These are phyloP conservation scores for Gamsiella multidivaricata DNA, from an alignment of 192 early-diverging fungal species.

Conservation along the genomic window DNA sequence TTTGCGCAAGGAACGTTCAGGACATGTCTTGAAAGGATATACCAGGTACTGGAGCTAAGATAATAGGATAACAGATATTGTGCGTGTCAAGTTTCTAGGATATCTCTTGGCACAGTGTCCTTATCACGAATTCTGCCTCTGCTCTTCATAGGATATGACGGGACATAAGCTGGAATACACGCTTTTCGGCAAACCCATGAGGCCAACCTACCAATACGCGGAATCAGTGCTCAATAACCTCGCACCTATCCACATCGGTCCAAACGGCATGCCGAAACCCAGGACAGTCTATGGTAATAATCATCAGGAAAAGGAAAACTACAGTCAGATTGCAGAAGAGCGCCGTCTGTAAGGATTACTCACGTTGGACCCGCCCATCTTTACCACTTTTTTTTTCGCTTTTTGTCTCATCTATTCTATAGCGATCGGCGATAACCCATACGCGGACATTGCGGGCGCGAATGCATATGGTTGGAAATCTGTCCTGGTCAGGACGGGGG, in stretches of 20 bases:
- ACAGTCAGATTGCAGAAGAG: constrained; percentile 59
- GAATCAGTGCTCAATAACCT: constrained; percentile 61
- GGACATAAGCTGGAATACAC: constrained; percentile 69
- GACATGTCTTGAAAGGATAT: constrained; percentile 75
- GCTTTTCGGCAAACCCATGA: constrained; percentile 87
- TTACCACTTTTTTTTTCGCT: constrained; percentile 19
- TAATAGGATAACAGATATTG: constrained; percentile 34
- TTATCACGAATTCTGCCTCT: too few species aligned
- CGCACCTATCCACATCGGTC: constrained; percentile 18
- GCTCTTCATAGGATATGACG: constrained; percentile 54
- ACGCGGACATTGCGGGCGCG: constrained; percentile 80
- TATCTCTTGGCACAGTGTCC: background rate
- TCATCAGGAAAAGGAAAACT: background rate
- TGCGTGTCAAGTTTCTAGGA: background rate
- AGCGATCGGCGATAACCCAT: constrained; percentile 78
- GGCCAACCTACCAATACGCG: constrained; percentile 78
- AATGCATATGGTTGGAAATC: constrained; percentile 80
- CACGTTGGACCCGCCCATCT: too few species aligned
- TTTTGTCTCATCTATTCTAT: constrained; percentile 39
- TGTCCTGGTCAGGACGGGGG: constrained; percentile 77
- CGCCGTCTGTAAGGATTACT: too few species aligned
- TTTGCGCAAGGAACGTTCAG: constrained; percentile 91
- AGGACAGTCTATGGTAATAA: constrained; percentile 57
- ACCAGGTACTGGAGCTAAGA: constrained; percentile 57
- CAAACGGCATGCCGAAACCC: background rate